Base-by-base conservation (phyloP, 768 basidiomycete genomes). In the Phlebiopsis gigantea region DNA sequence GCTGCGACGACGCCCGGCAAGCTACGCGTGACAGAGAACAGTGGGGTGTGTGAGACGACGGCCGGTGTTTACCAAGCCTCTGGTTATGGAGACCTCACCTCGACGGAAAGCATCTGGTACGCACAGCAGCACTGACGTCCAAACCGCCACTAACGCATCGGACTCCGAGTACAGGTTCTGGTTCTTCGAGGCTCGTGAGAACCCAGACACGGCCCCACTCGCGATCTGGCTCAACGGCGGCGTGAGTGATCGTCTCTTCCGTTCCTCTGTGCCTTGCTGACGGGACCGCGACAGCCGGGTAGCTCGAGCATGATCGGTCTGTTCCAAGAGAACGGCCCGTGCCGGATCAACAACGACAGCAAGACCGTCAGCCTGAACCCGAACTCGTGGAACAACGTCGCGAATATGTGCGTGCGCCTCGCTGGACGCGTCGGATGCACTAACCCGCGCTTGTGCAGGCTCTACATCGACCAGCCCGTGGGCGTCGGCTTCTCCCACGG, bases 201-300 rank as follows among this genome's bases (percentile, higher is more conserved):
- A 82, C 62, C 77, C 83, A 0, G 76, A 76, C 22, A 82, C 75
- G 0, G 84, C 83, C 0, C 84, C 85, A n/a, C 73, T 87, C 17
- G 73, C 79, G 21, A 72, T 85, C 8, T 86, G 84, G 85, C 80
- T 86, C 58, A 85, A 86, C 66, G 84, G 84, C 26, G 73, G 72
- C 10, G 72, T 75, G 54, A 61, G 71, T 62, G 5, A 26, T 39
- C 39, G 26, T 46, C 29, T 41, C 34, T 43, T 0, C 1, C 5
- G 26, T 29, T 2, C 41, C 26, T 19, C 17, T 26, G 14, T 25
- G 19, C 28, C 56, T 22, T 26, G 30, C 39, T 54, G 41, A 43
- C 25, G 17, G 34, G 17, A 43, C 43, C 24, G 8, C 43, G 15
- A 43, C 30, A 74, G 70, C 75, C 73, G 9, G 75, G 74, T 45